Evolutionary conservation across 139 green algal species (phyloP).

Genomic region (Picochlorum sp.): DNA sequence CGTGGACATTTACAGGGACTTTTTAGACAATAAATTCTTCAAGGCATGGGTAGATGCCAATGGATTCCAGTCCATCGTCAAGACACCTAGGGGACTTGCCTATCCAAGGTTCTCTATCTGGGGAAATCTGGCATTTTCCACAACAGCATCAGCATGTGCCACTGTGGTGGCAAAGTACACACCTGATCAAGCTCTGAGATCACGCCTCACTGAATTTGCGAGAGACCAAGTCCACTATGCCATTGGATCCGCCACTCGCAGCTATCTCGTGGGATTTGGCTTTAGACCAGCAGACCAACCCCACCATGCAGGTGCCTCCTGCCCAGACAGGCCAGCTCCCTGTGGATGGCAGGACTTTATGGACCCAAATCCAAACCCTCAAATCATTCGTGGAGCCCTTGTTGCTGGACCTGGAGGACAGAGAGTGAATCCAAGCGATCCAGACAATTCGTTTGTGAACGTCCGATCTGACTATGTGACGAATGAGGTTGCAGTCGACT

Average conservation of each 20-base stretch:
- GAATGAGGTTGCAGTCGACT: slow-evolving; percentile 41
- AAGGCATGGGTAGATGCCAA: slow-evolving; percentile 9
- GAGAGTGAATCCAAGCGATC: background rate
- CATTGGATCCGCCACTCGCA: slow-evolving; percentile 21
- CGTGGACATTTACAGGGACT: slow-evolving; percentile 10
- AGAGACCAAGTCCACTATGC: slow-evolving; percentile 35
- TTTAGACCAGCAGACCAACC: slow-evolving; percentile 11
- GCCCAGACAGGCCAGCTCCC: slow-evolving; percentile 12
- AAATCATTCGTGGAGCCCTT: slow-evolving; percentile 23
- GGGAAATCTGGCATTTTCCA: slow-evolving; percentile 22
- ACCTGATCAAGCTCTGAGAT: background rate
- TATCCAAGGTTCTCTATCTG: slow-evolving; percentile 8
- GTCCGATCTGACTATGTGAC: slow-evolving; percentile 21
- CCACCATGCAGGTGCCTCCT: slow-evolving; percentile 39
- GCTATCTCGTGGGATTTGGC: slow-evolving; percentile 34
- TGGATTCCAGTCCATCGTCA: slow-evolving; percentile 11
- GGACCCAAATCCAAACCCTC: slow-evolving; percentile 1
- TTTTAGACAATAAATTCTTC: slow-evolving; percentile 14
- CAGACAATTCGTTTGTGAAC: slow-evolving; percentile 29
- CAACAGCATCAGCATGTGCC: slow-evolving; percentile 6
- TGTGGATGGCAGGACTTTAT: slow-evolving; percentile 14
- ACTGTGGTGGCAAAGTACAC: slow-evolving; percentile 6
- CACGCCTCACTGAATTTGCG: slow-evolving; percentile 6
- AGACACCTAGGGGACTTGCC: slow-evolving; percentile 10
- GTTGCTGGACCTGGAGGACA: slow-evolving; percentile 18